Evolutionary conservation across 1,284 basidiomycete species (phyloP).

Genomic region (Cryptococcus jaspeensis): DNA sequence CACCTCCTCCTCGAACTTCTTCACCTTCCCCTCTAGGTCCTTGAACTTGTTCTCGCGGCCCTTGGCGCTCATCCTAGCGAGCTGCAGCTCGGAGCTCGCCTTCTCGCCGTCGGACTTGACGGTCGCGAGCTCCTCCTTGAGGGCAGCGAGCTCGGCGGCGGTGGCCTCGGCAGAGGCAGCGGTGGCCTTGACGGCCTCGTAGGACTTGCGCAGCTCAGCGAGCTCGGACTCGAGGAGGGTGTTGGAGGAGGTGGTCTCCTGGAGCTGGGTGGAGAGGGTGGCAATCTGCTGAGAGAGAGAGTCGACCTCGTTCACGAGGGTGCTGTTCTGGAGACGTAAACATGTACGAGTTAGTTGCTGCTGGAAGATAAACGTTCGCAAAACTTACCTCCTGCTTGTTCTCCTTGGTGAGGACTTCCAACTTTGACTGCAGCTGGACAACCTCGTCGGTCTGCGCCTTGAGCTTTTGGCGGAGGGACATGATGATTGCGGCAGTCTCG

Average conservation of each 20-base stretch:
- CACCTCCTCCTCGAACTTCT: constrained; percentile 15
- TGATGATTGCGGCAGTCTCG: constrained; percentile 74
- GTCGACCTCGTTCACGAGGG: constrained; percentile 53
- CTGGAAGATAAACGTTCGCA: background rate
- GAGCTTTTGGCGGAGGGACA: constrained; percentile 75
- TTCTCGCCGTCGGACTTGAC: constrained; percentile 31
- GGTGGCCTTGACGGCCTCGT: constrained; percentile 27
- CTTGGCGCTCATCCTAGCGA: constrained; percentile 17
- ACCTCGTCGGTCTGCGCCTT: constrained; percentile 71
- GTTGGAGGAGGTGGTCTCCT: constrained; percentile 18
- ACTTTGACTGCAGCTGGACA: constrained; percentile 46
- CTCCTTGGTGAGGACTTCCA: constrained; percentile 36
- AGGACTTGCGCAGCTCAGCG: constrained; percentile 28
- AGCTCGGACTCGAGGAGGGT: constrained; percentile 27
- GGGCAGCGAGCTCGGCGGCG: constrained; percentile 21
- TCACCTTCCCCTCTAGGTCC: constrained; percentile 20
- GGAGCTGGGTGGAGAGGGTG: constrained; percentile 27
- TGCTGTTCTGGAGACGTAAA: constrained; percentile 32
- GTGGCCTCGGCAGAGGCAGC: constrained; percentile 22
- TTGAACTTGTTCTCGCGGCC: constrained; percentile 16
- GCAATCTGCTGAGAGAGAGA: constrained; percentile 45
- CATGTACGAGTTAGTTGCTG: background rate
- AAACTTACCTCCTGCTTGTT: constrained; percentile 54
- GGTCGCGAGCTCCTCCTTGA: constrained; percentile 31
- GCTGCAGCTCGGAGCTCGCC: constrained; percentile 12